phyloP scores from a whole-genome alignment of 768 basidiomycete species.

The Amanita thiersii region DNA sequence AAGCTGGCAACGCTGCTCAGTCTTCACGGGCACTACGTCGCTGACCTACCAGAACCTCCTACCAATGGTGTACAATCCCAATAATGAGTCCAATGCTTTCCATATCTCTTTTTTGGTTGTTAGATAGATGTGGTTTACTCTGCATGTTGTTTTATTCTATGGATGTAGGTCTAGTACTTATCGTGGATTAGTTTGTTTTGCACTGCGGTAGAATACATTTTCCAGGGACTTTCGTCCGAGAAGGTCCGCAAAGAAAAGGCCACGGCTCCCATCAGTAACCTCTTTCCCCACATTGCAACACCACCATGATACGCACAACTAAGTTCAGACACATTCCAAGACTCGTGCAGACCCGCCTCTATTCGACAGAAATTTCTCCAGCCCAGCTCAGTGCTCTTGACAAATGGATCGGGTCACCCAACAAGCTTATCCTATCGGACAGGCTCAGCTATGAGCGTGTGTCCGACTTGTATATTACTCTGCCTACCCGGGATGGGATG shows the following conservation, averaged over 20 bases:
- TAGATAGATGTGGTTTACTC: no score
- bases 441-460: constrained; percentile 48
- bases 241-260: no score
- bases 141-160: no score
- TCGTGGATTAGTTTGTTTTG: no score
- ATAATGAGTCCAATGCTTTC: no score
- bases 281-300: no score
- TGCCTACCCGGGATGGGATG: constrained; percentile 66
- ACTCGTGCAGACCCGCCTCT: neutral
- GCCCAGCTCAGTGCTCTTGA: constrained; percentile 26
- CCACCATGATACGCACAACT: no score
- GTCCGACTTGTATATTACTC: constrained; percentile 56
- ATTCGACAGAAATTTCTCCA: neutral
- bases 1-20: constrained; percentile 61
- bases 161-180: no score
- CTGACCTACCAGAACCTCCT: constrained; percentile 33
- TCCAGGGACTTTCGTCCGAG: no score
- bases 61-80: neutral
- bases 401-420: constrained; percentile 45
- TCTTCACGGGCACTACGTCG: constrained; percentile 51
- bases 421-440: constrained; percentile 37
- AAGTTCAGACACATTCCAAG: neutral
- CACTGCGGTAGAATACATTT: no score
- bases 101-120: no score
- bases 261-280: no score